Evolutionary conservation across 2,329 filamentous ascomycete species (phyloP), one percentile per base, ranked within the genome.

Genomic region (Hypoxylon sp.): DNA sequence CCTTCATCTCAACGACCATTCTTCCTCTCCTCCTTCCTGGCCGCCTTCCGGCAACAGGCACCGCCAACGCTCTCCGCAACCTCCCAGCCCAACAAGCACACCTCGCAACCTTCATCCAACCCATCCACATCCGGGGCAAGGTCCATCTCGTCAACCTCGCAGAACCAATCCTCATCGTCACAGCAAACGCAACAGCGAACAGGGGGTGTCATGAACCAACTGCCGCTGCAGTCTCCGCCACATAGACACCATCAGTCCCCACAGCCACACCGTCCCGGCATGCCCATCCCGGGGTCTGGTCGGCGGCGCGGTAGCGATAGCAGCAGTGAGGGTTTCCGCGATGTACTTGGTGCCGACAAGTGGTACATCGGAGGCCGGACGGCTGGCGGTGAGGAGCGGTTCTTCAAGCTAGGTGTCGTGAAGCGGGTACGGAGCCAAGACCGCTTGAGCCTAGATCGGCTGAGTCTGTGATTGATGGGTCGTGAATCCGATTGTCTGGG

Each of bases 291-390:
- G 27, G 70, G 66, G 13, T 61, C 68, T 6, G 79, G 77, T n/a
- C 81, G 84, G 13, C 84, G 91, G 62, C 85, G 92, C 62, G 92
- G 91, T 27, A 93, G 91, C 73, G 92, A 94, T 73, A 93, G 90
- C 79, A 91, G 88, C 70, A 90, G 86, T 59, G 92, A 94, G 75
- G 92, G 92, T 1, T 94, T 94, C 78, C 84, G 91, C 58, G 92
- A 94, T 68, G 90, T 90, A 37, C 80, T 89, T 54, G 91, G 90
- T 1, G 87, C 88, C 1, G 92, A 95, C 72, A 94, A 92, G 81
- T 93, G 92, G 91, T 95, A 94, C 76, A 92, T 95, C 61, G 92
- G 92, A 22, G 92, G 92, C 6, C 83, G 91, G 76, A 94, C 92
- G 30, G 91, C 92, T 0, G 86, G 82, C 1, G 92, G 92, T n/a